Percentiles rank a stretch among this genome's conserved stretches.
These are phyloP conservation scores for Populus nigra DNA, from an alignment of 345 rosid genomes.

Conservation along the genomic window DNA sequence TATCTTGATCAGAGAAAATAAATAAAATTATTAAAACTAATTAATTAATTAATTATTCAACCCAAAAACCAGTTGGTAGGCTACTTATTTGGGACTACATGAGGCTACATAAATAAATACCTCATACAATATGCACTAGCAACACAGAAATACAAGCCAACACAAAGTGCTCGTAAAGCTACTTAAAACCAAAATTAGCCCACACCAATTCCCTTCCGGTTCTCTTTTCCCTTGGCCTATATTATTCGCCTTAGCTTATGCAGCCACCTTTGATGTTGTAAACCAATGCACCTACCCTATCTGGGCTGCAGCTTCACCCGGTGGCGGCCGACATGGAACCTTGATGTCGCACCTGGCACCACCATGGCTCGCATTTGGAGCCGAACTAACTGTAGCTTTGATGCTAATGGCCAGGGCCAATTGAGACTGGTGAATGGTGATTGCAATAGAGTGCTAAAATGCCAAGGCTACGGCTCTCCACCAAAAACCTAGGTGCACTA, in stretches of 20 bases:
- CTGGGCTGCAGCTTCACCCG: conserved; percentile 19
- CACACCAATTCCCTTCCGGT: neutral
- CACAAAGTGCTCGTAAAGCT: too few species aligned
- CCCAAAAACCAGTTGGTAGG: too few species aligned
- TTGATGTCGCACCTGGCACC: conserved; percentile 14
- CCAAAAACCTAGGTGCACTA: conserved; percentile 60
- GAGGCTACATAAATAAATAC: too few species aligned
- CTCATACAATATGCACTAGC: too few species aligned
- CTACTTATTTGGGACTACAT: too few species aligned
- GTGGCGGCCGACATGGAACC: conserved; percentile 6
- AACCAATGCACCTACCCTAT: conserved; percentile 14
- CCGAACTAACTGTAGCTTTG: conserved; percentile 22
- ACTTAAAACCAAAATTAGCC: neutral
- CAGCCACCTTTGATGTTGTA: conserved; percentile 1
- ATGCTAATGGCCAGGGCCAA: neutral
- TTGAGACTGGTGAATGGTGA: conserved; percentile 27
- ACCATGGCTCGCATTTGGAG: conserved; percentile 17
- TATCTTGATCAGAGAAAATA: fast-evolving
- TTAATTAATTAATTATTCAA: too few species aligned
- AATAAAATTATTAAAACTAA: too few species aligned
- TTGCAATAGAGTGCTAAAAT: conserved; percentile 8
- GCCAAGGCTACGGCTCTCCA: conserved; percentile 49
- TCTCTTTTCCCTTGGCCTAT: neutral
- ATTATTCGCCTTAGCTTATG: neutral
- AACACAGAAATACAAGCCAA: too few species aligned